A percentile compares a stretch with the other conserved stretches of the same genome.
These are phyloP conservation scores for Achaetomium macrosporum DNA, from an alignment of 2,329 filamentous ascomycete genomes.

Conservation along the genomic window DNA sequence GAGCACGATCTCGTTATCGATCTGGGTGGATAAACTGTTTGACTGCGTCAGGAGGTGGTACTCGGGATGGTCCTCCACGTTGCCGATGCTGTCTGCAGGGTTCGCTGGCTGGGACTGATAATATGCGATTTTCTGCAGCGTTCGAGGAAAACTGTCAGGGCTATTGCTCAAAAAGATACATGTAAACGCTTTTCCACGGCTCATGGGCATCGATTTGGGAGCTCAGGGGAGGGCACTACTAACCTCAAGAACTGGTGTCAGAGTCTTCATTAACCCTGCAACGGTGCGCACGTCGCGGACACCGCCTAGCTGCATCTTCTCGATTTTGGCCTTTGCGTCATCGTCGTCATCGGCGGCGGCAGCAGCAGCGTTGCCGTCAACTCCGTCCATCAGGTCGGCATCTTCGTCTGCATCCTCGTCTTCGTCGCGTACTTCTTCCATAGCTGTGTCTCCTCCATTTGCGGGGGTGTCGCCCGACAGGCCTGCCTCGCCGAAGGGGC, in stretches of 20 bases:
- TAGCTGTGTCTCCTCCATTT: constrained; percentile 43
- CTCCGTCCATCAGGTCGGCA: constrained; percentile 51
- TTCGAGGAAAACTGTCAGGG: constrained; percentile 57
- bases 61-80: constrained; percentile 86
- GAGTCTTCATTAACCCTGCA: constrained; percentile 70
- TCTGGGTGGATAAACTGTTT: constrained; percentile 83
- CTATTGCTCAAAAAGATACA: constrained; percentile 51
- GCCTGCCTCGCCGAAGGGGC: constrained; percentile 36
- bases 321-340: constrained; percentile 69
- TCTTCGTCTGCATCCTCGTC: constrained; percentile 56
- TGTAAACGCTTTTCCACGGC: constrained; percentile 54
- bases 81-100: constrained; percentile 61
- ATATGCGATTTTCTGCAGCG: constrained; percentile 69
- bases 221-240: constrained; percentile 35
- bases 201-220: constrained; percentile 22
- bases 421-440: constrained; percentile 55
- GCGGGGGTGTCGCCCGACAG: constrained; percentile 33
- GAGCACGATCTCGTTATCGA: constrained; percentile 85
- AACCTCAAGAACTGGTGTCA: constrained; percentile 78
- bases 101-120: constrained; percentile 65
- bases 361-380: constrained; percentile 38
- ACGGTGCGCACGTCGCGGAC: constrained; percentile 76
- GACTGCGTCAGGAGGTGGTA: constrained; percentile 84
- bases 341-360: constrained; percentile 51
- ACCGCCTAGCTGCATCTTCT: constrained; percentile 70